These are phyloP conservation scores for Capsicum chinense DNA, from an alignment of 257 asterid species.

Conservation along the genomic window DNA sequence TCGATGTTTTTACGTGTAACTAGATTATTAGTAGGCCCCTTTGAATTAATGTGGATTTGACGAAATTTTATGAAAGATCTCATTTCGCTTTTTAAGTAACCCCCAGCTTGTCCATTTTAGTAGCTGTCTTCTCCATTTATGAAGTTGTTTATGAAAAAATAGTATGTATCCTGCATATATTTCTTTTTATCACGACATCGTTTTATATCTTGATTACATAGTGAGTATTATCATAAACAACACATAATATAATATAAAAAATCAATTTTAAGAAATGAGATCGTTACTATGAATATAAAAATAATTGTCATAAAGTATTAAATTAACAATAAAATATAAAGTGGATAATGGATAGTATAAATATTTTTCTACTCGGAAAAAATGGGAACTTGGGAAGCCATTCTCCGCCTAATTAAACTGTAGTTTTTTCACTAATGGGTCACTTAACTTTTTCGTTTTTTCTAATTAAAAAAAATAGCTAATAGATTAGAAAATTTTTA, in stretches of 20 bases:
- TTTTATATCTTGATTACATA: neutral
- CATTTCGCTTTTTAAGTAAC: neutral
- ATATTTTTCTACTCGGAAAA: neutral
- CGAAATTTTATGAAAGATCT: neutral
- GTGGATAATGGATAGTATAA: too few relatives aligned
- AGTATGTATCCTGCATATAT: neutral
- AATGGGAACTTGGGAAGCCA: neutral
- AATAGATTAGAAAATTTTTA: too few relatives aligned
- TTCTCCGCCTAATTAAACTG: neutral
- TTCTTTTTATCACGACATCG: neutral
- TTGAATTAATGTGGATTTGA: neutral
- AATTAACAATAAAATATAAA: too few relatives aligned
- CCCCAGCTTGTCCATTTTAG: neutral
- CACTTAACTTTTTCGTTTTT: too few relatives aligned
- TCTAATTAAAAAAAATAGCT: too few relatives aligned
- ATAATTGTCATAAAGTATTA: too few relatives aligned
- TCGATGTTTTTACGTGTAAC: too few relatives aligned
- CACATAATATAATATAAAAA: neutral
- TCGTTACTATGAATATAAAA: too few relatives aligned
- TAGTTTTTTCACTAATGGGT: too few relatives aligned
- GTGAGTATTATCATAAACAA: neutral
- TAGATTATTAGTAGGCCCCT: neutral
- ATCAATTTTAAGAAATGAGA: rapidly evolving
- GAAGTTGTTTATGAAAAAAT: neutral
- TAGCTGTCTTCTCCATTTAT: neutral